Evolutionary conservation across 192 early-diverging fungal genomes (phyloP).

Genomic region (Mortierella hygrophila): DNA sequence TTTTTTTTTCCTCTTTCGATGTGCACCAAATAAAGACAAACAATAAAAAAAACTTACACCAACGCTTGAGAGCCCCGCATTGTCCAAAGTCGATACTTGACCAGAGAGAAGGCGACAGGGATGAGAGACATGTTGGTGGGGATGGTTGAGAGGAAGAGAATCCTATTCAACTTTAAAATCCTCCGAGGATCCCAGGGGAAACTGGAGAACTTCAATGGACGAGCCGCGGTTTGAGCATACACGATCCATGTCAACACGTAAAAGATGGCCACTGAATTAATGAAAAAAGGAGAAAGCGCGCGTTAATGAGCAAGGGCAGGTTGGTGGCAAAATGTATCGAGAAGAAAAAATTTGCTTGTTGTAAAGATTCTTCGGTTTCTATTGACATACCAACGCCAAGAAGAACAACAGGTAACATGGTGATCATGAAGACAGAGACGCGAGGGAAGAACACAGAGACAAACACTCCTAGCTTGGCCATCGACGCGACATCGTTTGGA

Average conservation of each 20-base stretch:
- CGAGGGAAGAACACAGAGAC: not conserved
- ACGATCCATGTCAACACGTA: slow-evolving; percentile 25
- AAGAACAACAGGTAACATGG: not conserved
- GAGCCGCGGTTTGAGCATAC: not conserved
- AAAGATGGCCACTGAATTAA: not conserved
- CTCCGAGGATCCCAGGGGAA: slow-evolving; percentile 23
- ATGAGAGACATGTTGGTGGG: slow-evolving; percentile 24
- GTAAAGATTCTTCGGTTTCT: not conserved
- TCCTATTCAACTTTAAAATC: slow-evolving; percentile 22
- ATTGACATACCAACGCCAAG: not conserved
- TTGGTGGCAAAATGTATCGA: not conserved
- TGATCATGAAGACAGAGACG: not conserved
- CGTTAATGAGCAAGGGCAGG: not conserved
- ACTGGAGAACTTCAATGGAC: slow-evolving; percentile 3
- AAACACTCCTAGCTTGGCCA: not conserved
- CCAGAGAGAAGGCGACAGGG: slow-evolving; percentile 20
- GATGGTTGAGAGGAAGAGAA: slow-evolving; percentile 17
- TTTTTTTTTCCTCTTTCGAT: not conserved
- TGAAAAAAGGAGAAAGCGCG: not conserved
- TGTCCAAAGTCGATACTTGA: slow-evolving; percentile 35
- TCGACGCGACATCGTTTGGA: slow-evolving; percentile 11
- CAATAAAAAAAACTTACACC: slow-evolving; percentile 15
- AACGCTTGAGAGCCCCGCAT: slow-evolving; percentile 7
- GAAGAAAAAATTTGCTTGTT: not conserved
- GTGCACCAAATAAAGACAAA: not conserved